These are phyloP conservation scores for Penicillium sp. DNA, from an alignment of 2,329 filamentous ascomycete species.

Conservation along the genomic window DNA sequence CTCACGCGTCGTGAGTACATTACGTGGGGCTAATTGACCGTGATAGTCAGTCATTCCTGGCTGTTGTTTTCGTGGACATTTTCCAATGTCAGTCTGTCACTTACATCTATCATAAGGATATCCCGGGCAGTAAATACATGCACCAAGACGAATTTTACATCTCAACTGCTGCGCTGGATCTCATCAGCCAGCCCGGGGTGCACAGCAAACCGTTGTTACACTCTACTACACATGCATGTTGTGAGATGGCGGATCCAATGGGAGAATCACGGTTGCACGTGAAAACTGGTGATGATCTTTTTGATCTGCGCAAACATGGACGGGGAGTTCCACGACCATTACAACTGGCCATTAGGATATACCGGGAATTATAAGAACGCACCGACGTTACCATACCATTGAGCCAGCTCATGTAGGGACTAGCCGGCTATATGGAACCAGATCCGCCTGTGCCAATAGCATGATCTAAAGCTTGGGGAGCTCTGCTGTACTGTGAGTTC, in stretches of 20 bases:
- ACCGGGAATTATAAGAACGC: slow-evolving; percentile 19
- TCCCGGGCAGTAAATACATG: slow-evolving; percentile 28
- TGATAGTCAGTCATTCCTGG: slow-evolving; percentile 22
- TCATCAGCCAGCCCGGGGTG: slow-evolving; percentile 18
- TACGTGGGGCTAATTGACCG: slow-evolving; percentile 21
- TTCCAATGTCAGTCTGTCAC: slow-evolving; percentile 33
- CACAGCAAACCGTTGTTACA: slow-evolving; percentile 1
- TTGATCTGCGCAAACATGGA: slow-evolving; percentile 25
- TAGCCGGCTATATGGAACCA: slow-evolving; percentile 10
- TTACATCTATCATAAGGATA: slow-evolving; percentile 24
- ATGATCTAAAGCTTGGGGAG: not conserved
- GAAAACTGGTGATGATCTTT: not conserved
- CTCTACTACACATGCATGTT: slow-evolving; percentile 12
- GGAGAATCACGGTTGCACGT: slow-evolving; percentile 8
- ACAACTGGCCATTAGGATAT: slow-evolving; percentile 14
- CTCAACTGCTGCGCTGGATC: slow-evolving; percentile 25
- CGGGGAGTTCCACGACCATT: slow-evolving; percentile 12
- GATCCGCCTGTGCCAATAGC: slow-evolving; percentile 18
- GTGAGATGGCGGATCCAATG: slow-evolving; percentile 22
- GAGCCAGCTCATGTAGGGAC: not conserved
- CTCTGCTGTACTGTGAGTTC: no score
- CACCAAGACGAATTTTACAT: slow-evolving; percentile 32
- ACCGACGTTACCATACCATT: slow-evolving; percentile 20
- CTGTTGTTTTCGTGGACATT: slow-evolving; percentile 29
- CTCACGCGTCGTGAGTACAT: slow-evolving; percentile 21